phyloP scores from a whole-genome alignment of 495 filamentous ascomycete genomes.

The Friedmanniomyces simplex region DNA sequence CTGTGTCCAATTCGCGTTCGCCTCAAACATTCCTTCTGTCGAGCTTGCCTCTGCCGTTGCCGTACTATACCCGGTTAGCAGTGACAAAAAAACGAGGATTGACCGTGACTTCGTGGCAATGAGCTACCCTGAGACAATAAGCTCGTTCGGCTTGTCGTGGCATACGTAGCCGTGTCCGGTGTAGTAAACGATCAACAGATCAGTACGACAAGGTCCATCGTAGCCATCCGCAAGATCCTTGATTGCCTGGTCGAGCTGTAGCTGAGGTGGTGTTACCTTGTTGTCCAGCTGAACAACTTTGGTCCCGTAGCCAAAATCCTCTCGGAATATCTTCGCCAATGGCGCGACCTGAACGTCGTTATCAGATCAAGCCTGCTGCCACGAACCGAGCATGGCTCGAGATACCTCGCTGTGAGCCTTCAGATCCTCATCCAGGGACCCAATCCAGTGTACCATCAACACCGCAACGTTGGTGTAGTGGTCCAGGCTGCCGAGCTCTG shows the following conservation, averaged over 20 bases:
- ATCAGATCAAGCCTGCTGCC: constrained; percentile 14
- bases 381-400: neutral
- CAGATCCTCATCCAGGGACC: constrained; percentile 22
- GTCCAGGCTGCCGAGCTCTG: neutral
- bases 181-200: constrained; percentile 26
- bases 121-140: neutral
- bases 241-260: constrained; percentile 13
- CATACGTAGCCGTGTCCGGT: constrained; percentile 23
- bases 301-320: constrained; percentile 4
- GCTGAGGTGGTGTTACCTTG: constrained; percentile 14
- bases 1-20: constrained; percentile 21
- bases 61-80: neutral
- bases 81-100: neutral
- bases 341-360: neutral
- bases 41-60: neutral
- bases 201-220: constrained; percentile 19
- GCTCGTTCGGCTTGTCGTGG: constrained; percentile 5
- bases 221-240: constrained; percentile 15
- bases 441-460: constrained; percentile 22
- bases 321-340: neutral
- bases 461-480: constrained; percentile 20
- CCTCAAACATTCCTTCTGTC: neutral
- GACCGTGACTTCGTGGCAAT: neutral
- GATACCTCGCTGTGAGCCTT: neutral
- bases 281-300: constrained; percentile 19